Evolutionary conservation across 1,139 yeast species (phyloP), one percentile per base, ranked within the genome.

Genomic region (Diutina neorugosa): DNA sequence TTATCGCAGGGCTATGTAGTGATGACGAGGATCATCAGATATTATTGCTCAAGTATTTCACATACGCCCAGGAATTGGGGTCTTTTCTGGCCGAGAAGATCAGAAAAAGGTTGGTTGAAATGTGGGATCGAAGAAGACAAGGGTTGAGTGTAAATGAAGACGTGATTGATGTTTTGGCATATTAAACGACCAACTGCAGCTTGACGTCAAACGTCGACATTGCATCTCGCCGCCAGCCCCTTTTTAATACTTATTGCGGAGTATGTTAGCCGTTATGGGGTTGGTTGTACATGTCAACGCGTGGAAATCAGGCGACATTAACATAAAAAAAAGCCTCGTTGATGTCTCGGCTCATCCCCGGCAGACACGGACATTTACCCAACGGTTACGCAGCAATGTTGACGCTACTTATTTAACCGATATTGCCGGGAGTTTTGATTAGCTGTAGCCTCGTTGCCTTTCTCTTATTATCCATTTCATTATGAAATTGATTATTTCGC

Each of bases 1-100:
- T 78, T 53, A 71, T 81, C 1, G 81, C 85, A 0, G 91, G 89
- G 0, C 60, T 76, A 55, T 78, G 80, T 58, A 77, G 83, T 53
- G 64, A 70, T 21, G 66, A 69, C 16, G 70, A 70, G 21, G 68
- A 68, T 2, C 78, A 82, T 47, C 71, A 78, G 58, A 58, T 61
- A 16, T 59, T 75, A 19, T 74, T 81, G 1, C 69, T 73, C 55
- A 71, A 65, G 54, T 80, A 71, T 58, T 76, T 81, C n/a, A 11
- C 48, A 12, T 44, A 21, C 14, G 12, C 48, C 7, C 48, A 21
- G 48, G 34, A 12, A 34, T 23, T 44, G 19, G 48, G 48, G 34
- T 25, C 25, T 16, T 44, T 44, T 44, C 48, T 44, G 48, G 48
- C 48, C 11, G 48, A 44, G 8, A 21, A 21, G 34, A 25, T 44